Evolutionary conservation across 1,139 yeast genomes (phyloP), one percentile per base, ranked within the genome.

Genomic region (Yamadazyma diddensiae): DNA sequence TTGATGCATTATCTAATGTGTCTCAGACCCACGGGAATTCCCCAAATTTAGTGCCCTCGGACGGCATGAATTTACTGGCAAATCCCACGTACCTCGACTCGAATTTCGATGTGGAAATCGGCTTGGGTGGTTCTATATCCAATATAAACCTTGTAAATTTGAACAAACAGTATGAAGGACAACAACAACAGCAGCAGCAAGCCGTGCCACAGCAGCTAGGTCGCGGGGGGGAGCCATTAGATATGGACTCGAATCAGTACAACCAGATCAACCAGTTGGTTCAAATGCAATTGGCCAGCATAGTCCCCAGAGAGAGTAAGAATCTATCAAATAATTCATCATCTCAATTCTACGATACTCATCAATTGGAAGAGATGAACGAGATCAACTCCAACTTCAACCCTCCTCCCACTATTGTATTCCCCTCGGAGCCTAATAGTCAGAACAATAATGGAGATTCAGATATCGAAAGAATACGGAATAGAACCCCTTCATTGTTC

Each of bases 401-500:
- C 59, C 30, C 62, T 54, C 30, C 62, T 54, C 30, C 63, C 45
- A 38, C 69, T 60, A 45, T 46, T 14, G 33, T 43, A 2, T 36
- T 42, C 15, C 47, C 48, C 3, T 26, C 27, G 11, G 25, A 22
- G 7, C 10, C 5, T n/a, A n/a, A 12, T 21, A 21, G 11, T n/a
- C 6, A 21, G 6, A 12, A 12, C 6, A 22, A 22, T 22, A 29
- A 34, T 16, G 31, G 30, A 3, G 31, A 29, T 9, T 6, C 6
- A 9, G 22, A 21, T 9, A 21, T 21, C 2, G 32, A 27, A 11
- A 11, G 16, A 6, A 22, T 19, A 4, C 24, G 28, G 6, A 59
- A 66, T 3, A 54, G 53, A 35, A 68, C 74, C 1, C 75, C 74
- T 1, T 67, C 73, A 6, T 50, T 69, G 15, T 69, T 69, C 44